phyloP scores from a whole-genome alignment of 768 basidiomycete genomes.

The Lentinus brumalis region DNA sequence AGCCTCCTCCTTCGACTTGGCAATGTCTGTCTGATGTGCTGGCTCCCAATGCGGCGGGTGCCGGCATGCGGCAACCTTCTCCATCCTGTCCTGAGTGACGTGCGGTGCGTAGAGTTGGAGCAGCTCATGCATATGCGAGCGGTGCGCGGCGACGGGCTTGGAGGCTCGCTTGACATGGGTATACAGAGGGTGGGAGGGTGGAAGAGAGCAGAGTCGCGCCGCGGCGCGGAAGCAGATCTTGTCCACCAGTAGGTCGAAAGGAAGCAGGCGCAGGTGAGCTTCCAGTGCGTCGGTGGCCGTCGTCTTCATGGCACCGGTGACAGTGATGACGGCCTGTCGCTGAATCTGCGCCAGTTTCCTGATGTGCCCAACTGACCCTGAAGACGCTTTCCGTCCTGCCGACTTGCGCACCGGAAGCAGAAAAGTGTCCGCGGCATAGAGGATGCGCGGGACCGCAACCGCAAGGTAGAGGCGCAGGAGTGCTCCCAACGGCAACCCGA shows the following conservation, averaged over 20 bases:
- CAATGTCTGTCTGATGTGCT: neutral
- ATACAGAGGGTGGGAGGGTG: conserved; percentile 21
- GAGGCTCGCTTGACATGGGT: conserved; percentile 2
- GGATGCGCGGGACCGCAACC: conserved; percentile 29
- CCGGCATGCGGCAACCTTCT: conserved; percentile 21
- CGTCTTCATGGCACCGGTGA: conserved; percentile 28
- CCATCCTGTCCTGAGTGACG: conserved; percentile 6
- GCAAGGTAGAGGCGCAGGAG: conserved; percentile 28
- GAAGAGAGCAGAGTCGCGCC: conserved; percentile 22
- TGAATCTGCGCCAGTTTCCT: conserved; percentile 24
- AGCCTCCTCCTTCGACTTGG: conserved; percentile 8
- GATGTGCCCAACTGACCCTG: neutral
- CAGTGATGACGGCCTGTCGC: conserved; percentile 19
- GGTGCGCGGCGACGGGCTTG: conserved; percentile 15
- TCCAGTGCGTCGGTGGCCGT: conserved; percentile 27
- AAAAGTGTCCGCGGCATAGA: conserved; percentile 26
- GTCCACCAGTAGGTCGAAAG: conserved; percentile 20
- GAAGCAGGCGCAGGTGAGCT: conserved; percentile 22
- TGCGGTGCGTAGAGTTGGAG: conserved; percentile 12
- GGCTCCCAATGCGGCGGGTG: conserved; percentile 13
- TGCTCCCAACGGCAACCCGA: conserved; percentile 20
- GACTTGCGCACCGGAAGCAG: neutral
- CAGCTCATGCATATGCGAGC: conserved; percentile 23
- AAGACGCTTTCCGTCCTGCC: too few species aligned
- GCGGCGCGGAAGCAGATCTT: conserved; percentile 14